Evolutionary conservation across 2,329 filamentous ascomycete species (phyloP).

Genomic region (Metarhizium rileyi): DNA sequence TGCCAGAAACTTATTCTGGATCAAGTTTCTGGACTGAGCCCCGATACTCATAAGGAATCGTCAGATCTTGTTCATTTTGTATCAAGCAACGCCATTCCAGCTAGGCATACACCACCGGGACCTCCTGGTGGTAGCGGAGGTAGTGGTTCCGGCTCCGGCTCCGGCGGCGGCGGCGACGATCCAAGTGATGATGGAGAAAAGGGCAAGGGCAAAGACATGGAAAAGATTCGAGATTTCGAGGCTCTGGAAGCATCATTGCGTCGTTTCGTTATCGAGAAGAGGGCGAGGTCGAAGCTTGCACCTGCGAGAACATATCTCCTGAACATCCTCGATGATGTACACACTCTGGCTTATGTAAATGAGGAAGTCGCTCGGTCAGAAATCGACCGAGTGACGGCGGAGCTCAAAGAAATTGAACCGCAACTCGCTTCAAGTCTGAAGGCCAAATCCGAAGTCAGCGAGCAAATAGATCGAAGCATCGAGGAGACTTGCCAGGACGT

Average conservation of each 20-base stretch:
- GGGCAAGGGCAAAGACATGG: conserved; percentile 74
- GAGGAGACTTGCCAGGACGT: conserved; percentile 79
- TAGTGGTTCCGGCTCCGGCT: conserved; percentile 38
- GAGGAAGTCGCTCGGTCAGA: conserved; percentile 78
- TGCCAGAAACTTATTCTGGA: conserved; percentile 91
- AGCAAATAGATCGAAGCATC: conserved; percentile 71
- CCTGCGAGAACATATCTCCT: conserved; percentile 91
- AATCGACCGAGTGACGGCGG: conserved; percentile 69
- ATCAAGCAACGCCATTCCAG: conserved; percentile 89
- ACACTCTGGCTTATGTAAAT: conserved; percentile 77
- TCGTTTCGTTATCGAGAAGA: conserved; percentile 91
- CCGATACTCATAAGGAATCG: conserved; percentile 84
- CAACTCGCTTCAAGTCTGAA: conserved; percentile 76
- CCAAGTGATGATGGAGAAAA: neutral
- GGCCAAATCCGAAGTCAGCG: conserved; percentile 67
- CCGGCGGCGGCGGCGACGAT: conserved; percentile 45
- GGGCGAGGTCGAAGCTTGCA: conserved; percentile 87
- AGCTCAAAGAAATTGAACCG: conserved; percentile 76
- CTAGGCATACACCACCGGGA: conserved; percentile 48
- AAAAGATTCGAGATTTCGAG: conserved; percentile 84
- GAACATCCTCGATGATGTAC: conserved; percentile 83
- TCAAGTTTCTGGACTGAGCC: conserved; percentile 79
- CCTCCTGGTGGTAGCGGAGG: conserved; percentile 44
- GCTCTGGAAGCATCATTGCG: conserved; percentile 80
- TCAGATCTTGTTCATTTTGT: conserved; percentile 94